Base-by-base conservation (phyloP, 352 stramenopile species). In the Phytophthora pluvialis region DNA sequence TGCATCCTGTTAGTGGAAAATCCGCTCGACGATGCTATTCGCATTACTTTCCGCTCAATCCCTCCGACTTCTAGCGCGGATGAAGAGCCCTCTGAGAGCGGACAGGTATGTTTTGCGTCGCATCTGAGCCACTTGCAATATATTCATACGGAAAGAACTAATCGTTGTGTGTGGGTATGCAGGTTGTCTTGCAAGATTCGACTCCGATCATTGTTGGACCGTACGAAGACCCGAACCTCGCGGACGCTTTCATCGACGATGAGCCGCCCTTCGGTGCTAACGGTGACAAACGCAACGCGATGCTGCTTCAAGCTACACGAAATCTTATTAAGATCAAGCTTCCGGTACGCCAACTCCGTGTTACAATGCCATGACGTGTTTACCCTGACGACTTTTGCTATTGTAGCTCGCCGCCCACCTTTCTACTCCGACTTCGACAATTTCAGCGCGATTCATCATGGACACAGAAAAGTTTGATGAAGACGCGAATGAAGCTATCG, bases 161-260 rank as follows among this genome's bases (percentile, higher is more conserved):
- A 60, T 32, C 18, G 29, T 25, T 53, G 11, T 63, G n/a, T 49
- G 21, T 21, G 21, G 21, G 51, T 35, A 1, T 29, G 5, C 2
- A 89, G 73, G 68, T 77, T 29, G 47, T 82, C 11, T 47, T 92
- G 8, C 57, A 89, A 33, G 82, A 92, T 55, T 63, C 64, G 11
- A 80, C 79, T 40, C 82, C 87, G 3, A 88, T 94, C 36, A 67
- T 82, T 8, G 38, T 95, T 31, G 87, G 87, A 9, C 70, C 85
- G 32, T 95, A 93, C 48, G 87, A 95, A 86, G 87, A 95, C 21
- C 87, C 87, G 29, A 94, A 83, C 32, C 80, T 95, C 29, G 85
- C 73, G 10, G 85, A 95, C 51, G 80, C 80, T 26, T 91, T 88
- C 51, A 67, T 73, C 9, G 73, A 74, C 2, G 77, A 81, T 38